Conservation (phyloP, 768 basidiomycete species). For the Suillus cothurnatus region DNA sequence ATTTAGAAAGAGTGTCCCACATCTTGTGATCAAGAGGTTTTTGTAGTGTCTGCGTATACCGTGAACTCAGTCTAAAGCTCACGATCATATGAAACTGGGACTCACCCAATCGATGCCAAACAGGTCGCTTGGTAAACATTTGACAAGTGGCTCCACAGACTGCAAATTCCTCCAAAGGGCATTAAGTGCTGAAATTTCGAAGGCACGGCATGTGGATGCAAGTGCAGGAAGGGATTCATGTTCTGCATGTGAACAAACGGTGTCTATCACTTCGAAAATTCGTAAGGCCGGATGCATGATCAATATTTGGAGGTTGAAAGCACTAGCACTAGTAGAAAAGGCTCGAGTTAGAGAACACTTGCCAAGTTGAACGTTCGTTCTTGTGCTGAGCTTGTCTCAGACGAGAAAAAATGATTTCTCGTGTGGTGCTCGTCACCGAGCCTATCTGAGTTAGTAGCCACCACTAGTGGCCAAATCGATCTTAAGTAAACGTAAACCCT, state of each 20-base stretch:
- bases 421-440: no score
- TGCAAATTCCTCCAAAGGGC: slow-evolving; percentile 26
- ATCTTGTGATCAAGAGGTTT: not conserved
- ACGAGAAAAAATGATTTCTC: no score
- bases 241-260: not conserved
- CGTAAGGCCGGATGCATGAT: not conserved
- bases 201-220: slow-evolving; percentile 25
- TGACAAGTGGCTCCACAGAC: slow-evolving; percentile 22
- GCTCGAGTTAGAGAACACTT: not conserved
- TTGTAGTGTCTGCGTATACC: not conserved
- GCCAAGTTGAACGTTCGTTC: not conserved
- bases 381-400: not conserved
- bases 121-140: not conserved
- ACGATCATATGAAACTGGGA: not conserved
- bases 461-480: no score
- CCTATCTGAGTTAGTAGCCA: no score
- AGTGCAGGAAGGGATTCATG: slow-evolving; percentile 19
- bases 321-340: no score
- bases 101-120: not conserved
- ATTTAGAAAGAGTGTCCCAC: not conserved
- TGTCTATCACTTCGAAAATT: not conserved
- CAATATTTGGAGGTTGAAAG: not conserved
- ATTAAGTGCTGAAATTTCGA: slow-evolving; percentile 25
- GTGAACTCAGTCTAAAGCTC: not conserved
- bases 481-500: no score